Evolutionary conservation across 129 eudicot species (phyloP), one percentile per base, ranked within the genome.

Genomic region (Rutidosis leptorrhynchoides): DNA sequence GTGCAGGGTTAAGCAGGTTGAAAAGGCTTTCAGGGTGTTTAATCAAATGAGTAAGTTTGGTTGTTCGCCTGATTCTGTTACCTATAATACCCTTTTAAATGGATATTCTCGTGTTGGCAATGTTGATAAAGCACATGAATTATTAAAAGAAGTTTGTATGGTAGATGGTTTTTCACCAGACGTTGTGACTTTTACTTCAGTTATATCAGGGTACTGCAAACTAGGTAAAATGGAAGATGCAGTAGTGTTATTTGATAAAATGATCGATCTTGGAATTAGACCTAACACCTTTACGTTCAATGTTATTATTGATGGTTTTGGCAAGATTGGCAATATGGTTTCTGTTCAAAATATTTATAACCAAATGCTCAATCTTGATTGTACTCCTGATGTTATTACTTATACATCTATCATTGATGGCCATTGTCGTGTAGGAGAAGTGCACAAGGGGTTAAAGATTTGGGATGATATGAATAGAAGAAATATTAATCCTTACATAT

Each of bases 321-420:
- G 96, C 21, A 89, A 93, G 78, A 67, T 33, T 11, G 84, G 96
- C 6, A 79, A 86, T 43, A 78, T 86, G 80, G 81, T 55, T 65
- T 80, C 84, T 7, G 88, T 84, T 21, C 21, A 45, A 52, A 73
- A 46, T 28, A 77, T 84, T 55, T 79, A 74, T 52, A 80, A 79
- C 33, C 86, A 67, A 78, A 86, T 89, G 91, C 72, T 77, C 65
- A 28, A 15, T 23, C 22, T 67, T 70, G 87, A 86, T 66, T 80
- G 83, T 72, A 25, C 14, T 12, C 96, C 96, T 29, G 96, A 93
- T 86, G 95, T 88, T 52, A 75, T 89, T 45, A 88, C 96, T 33
- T 88, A 81, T 67, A 88, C 95, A 0, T 80, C 91, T 17, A 84
- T 86, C 40, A 82, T 93, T 27, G 82, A 79, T 70, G 92, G 86